Evolutionary conservation across 2,329 filamentous ascomycete species (phyloP), one percentile per base, ranked within the genome.

Genomic region (Beauveria asiatica): DNA sequence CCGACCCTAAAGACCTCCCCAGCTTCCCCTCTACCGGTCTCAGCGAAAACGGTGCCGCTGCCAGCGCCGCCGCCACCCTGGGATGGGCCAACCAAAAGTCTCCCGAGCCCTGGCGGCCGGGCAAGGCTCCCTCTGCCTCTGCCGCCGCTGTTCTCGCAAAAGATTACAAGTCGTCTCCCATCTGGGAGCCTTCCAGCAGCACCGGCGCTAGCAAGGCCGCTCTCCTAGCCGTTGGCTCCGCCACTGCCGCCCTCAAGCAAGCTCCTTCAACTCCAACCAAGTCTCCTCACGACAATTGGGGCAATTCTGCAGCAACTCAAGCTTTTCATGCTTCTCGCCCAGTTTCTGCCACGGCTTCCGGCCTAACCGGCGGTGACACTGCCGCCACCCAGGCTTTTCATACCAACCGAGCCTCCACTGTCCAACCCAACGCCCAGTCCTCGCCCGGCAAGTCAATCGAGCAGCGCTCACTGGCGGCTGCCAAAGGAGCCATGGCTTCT

Each of bases 121-220:
- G 84, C 64, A 79, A 80, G 49, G 80, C 72, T 3, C 71, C 80
- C 75, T 79, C 80, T 70, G 71, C 83, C 25, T 76, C 74, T 55
- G 70, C 76, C 46, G 76, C 76, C n/a, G 75, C 78, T 19, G 68
- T 72, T 49, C 64, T 78, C 23, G 75, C 75, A 60, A 76, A 75
- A 53, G 72, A 78, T 62, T 72, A 75, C 65, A 76, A 74, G 65
- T 72, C 75, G 69, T 64, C 73, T 5, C 70, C 86, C 3, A 61
- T 80, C 8, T 87, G 85, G 84, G 80, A 88, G 64, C 83, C 85
- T 9, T 78, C 85, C 61, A 75, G 81, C 59, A 88, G 83, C 68
- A 76, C 83, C 13, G 83, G 86, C 54, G 88, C 88, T 41, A 85
- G 88, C 55, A 90, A 88, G 69, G 90, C 91, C 52, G 91, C 91